A percentile compares a stretch with the other conserved stretches of the same genome.
Evolutionary conservation across 495 filamentous ascomycete genomes (phyloP).

Genomic region (Poronia punctata): DNA sequence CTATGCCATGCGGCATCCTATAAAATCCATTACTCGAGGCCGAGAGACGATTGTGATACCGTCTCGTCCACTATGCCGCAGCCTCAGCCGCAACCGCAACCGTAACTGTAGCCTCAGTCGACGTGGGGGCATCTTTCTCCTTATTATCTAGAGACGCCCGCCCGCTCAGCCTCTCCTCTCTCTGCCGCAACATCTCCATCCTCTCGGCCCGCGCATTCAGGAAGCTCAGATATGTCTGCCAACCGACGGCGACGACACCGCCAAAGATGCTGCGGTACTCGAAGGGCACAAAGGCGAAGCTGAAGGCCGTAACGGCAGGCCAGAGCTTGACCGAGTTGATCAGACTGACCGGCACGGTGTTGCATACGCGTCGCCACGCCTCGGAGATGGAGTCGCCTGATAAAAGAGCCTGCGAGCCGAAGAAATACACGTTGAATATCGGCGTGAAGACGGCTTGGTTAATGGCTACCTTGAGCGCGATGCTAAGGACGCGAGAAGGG

Average conservation of each 20-base stretch:
- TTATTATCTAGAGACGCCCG: too few species aligned
- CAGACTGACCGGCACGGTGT: conserved; percentile 70
- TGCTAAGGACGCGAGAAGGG: conserved; percentile 57
- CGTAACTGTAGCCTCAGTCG: not conserved
- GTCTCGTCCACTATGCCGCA: too few species aligned
- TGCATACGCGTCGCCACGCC: conserved; percentile 59
- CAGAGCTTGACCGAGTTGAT: conserved; percentile 81
- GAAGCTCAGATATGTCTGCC: conserved; percentile 85
- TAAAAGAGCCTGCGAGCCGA: conserved; percentile 68
- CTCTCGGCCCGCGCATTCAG: conserved; percentile 69
- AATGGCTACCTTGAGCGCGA: conserved; percentile 68
- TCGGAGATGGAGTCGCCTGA: conserved; percentile 52
- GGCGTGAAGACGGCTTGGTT: conserved; percentile 83
- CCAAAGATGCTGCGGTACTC: conserved; percentile 76
- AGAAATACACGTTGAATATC: conserved; percentile 87
- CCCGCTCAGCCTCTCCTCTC: not conserved
- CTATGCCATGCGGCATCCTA: too few species aligned
- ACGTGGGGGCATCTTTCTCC: conserved; percentile 2
- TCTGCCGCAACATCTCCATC: conserved; percentile 24
- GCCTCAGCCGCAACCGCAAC: too few species aligned
- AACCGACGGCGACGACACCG: conserved; percentile 71
- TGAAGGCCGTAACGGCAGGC: conserved; percentile 84
- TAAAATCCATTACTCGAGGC: too few species aligned
- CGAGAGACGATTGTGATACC: too few species aligned
- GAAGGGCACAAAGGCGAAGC: conserved; percentile 72